phyloP scores from a whole-genome alignment of 495 filamentous ascomycete genomes.

The Daldinia bambusicola region DNA sequence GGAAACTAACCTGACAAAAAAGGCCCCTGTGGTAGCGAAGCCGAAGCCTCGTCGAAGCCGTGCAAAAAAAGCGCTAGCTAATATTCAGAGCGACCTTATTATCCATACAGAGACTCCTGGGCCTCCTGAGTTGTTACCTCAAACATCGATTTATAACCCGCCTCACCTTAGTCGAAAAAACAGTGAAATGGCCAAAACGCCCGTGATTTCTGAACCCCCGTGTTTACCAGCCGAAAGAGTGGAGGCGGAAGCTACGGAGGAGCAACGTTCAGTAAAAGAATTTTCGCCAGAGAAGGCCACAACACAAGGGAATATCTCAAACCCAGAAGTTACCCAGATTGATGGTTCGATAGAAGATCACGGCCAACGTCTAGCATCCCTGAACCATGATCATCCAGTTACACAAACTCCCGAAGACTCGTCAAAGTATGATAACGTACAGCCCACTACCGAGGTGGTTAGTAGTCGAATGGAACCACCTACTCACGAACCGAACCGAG shows the following conservation, averaged over 20 bases:
- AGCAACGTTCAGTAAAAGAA: conserved; percentile 19
- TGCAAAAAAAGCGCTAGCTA: conserved; percentile 43
- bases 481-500: conserved; percentile 17
- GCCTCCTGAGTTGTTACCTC: conserved; percentile 57
- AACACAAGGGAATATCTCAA: conserved; percentile 53
- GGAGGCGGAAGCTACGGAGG: conserved; percentile 4
- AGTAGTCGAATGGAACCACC: conserved; percentile 32
- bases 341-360: conserved; percentile 25
- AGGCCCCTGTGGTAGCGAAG: conserved; percentile 35
- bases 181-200: conserved; percentile 30
- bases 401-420: conserved; percentile 11
- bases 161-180: conserved; percentile 42
- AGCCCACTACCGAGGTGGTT: conserved; percentile 6
- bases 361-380: conserved; percentile 19
- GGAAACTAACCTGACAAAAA: conserved; percentile 46
- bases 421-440: conserved; percentile 12
- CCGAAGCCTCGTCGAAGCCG: conserved; percentile 51
- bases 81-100: conserved; percentile 46
- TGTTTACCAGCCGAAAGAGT: conserved; percentile 18
- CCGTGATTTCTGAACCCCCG: conserved; percentile 52
- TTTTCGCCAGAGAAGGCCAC: conserved; percentile 11
- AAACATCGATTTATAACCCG: conserved; percentile 58
- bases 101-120: conserved; percentile 56
- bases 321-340: conserved; percentile 53
- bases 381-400: conserved; percentile 20